These are phyloP conservation scores for Cymbidium sinense DNA, from an alignment of 106 monocot species.

Conservation along the genomic window DNA sequence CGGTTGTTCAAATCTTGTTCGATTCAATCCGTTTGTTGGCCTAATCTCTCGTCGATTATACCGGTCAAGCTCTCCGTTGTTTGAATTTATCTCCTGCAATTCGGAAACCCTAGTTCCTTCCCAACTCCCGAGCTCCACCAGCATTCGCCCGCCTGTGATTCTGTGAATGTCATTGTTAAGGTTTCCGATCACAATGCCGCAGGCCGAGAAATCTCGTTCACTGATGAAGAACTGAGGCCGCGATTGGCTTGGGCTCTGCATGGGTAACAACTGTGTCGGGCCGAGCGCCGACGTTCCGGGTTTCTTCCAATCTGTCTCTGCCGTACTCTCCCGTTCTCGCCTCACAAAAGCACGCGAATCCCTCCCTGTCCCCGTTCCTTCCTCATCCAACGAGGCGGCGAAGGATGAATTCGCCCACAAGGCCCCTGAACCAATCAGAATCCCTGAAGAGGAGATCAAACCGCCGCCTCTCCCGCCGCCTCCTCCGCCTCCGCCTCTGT, in stretches of 20 bases:
- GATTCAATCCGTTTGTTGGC: not conserved
- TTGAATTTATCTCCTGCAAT: not conserved
- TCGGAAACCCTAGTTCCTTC: not conserved
- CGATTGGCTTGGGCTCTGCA: constrained; percentile 6
- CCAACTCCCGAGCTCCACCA: not conserved
- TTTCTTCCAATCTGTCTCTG: constrained; percentile 29
- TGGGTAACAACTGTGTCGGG: constrained; percentile 49
- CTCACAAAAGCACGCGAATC: not conserved
- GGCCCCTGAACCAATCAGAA: constrained; percentile 27
- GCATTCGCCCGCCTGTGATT: not conserved
- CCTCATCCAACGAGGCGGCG: not conserved
- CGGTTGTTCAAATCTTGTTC: not conserved
- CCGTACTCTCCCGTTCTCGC: constrained; percentile 18
- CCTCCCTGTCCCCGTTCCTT: not conserved
- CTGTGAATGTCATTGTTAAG: not conserved
- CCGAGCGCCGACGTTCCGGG: constrained; percentile 18
- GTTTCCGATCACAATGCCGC: not conserved
- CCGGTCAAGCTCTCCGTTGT: not conserved
- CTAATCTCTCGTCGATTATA: not conserved
- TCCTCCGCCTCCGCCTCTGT: not conserved
- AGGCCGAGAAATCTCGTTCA: not conserved
- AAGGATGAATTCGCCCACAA: not conserved
- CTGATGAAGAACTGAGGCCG: not conserved
- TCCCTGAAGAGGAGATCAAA: constrained; percentile 8
- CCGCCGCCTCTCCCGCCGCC: not conserved